Conservation (phyloP, 2,329 filamentous ascomycete species). For the Penicillium sp. region DNA sequence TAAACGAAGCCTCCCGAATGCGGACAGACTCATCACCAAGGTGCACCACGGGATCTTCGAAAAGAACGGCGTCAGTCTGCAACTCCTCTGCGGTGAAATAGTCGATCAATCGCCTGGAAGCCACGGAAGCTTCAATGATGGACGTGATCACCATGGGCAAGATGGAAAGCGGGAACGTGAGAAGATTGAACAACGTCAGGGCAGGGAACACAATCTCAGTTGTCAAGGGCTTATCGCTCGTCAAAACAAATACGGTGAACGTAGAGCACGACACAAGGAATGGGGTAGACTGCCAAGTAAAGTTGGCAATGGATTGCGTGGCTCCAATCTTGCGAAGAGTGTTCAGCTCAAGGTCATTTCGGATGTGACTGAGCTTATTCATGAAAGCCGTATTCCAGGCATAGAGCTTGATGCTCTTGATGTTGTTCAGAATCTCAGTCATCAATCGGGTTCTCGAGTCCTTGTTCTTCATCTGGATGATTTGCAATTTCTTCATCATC, state of each 20-base stretch:
- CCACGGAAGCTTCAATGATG: constrained; percentile 93
- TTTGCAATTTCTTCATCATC: constrained; percentile 91
- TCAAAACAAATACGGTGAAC: constrained; percentile 89
- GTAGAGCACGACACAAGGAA: constrained; percentile 97
- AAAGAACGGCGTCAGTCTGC: constrained; percentile 73
- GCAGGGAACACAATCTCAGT: constrained; percentile 96
- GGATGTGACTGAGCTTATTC: constrained; percentile 91
- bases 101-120: constrained; percentile 75
- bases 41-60: constrained; percentile 67
- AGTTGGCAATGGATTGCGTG: constrained; percentile 89
- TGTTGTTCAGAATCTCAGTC: constrained; percentile 97
- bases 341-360: constrained; percentile 93
- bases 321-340: constrained; percentile 95
- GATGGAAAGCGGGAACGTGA: constrained; percentile 90
- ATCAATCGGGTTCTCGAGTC: constrained; percentile 88
- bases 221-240: constrained; percentile 72
- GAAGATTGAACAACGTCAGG: constrained; percentile 85
- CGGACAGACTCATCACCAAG: constrained; percentile 80
- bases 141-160: constrained; percentile 97
- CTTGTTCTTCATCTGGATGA: constrained; percentile 99
- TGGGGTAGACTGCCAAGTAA: constrained; percentile 95
- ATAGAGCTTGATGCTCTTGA: constrained; percentile 99
- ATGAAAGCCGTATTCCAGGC: constrained; percentile 97
- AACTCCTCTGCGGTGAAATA: constrained; percentile 88
- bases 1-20: constrained; percentile 82